Conservation (phyloP, 768 basidiomycete genomes). For the Ramaria sp. region DNA sequence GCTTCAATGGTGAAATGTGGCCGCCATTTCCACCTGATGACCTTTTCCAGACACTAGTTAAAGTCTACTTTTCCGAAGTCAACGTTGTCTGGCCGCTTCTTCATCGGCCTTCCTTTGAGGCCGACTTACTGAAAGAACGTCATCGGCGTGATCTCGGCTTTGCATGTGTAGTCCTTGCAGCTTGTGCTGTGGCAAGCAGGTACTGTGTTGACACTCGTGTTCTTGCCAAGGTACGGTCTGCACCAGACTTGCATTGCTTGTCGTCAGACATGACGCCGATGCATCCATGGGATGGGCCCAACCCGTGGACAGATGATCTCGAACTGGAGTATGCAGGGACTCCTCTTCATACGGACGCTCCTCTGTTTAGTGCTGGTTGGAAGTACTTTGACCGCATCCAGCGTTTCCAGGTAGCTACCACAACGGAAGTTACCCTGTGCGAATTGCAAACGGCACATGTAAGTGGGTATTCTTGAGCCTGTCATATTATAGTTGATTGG, state of each 20-base stretch:
- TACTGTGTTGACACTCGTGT: slow-evolving; percentile 4
- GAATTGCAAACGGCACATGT: slow-evolving; percentile 8
- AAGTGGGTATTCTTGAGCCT: background rate
- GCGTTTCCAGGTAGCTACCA: background rate
- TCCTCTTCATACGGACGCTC: background rate
- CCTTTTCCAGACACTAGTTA: background rate
- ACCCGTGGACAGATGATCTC: slow-evolving; percentile 2
- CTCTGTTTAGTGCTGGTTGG: slow-evolving; percentile 6
- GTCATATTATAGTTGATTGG: background rate
- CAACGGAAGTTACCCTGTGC: background rate
- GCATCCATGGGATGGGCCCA: background rate
- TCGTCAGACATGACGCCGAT: background rate
- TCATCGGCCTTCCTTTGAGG: slow-evolving; percentile 5
- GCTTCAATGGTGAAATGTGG: background rate
- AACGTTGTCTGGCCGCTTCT: slow-evolving; percentile 8
- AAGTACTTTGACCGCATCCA: slow-evolving; percentile 8
- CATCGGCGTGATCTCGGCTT: background rate
- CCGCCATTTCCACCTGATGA: slow-evolving; percentile 7
- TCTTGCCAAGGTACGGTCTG: slow-evolving; percentile 1
- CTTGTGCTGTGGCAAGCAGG: slow-evolving; percentile 9
- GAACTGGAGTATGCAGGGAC: background rate
- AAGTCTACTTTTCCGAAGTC: slow-evolving; percentile 6
- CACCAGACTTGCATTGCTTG: background rate
- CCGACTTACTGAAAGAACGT: slow-evolving; percentile 2
- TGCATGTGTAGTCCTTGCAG: slow-evolving; percentile 3